Evolutionary conservation across 2,329 filamentous ascomycete genomes (phyloP).

Genomic region (Nemania diffusa): DNA sequence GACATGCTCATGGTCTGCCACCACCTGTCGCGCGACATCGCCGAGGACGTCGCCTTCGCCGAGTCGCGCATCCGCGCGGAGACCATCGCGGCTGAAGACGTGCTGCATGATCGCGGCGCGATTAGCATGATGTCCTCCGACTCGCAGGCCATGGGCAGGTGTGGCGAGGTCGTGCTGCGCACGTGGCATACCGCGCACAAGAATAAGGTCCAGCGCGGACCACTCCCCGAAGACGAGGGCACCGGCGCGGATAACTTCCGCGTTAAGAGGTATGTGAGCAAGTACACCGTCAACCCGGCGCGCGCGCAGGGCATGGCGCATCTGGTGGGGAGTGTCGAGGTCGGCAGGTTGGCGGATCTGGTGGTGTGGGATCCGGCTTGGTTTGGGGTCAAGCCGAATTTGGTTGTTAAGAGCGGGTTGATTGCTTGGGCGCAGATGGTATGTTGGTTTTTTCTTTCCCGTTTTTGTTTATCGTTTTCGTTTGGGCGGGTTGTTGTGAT

Average conservation of each 20-base stretch:
- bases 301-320: constrained; percentile 91
- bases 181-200: constrained; percentile 99
- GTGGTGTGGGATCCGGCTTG: constrained; percentile 86
- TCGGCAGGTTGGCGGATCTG: constrained; percentile 89
- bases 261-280: constrained; percentile 91
- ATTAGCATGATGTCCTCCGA: constrained; percentile 98
- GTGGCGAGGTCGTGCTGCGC: constrained; percentile 89
- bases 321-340: constrained; percentile 85
- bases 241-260: constrained; percentile 88
- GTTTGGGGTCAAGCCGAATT: constrained; percentile 86
- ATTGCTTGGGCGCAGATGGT: constrained; percentile 88
- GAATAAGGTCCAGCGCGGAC: constrained; percentile 88
- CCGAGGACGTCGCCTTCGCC: constrained; percentile 94
- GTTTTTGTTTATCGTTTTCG: not conserved
- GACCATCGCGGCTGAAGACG: constrained; percentile 96
- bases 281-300: constrained; percentile 96
- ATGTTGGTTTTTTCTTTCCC: constrained; percentile 44
- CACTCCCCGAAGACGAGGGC: constrained; percentile 79
- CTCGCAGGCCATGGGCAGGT: constrained; percentile 96
- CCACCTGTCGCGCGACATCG: constrained; percentile 90
- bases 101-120: constrained; percentile 91
- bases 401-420: constrained; percentile 88
- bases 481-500: too few species aligned
- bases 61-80: constrained; percentile 94
- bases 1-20: constrained; percentile 99